A percentile compares a stretch with the other conserved stretches of the same genome.
Evolutionary conservation across 139 green algal genomes (phyloP).

Genomic region (Desmodesmus armatus): DNA sequence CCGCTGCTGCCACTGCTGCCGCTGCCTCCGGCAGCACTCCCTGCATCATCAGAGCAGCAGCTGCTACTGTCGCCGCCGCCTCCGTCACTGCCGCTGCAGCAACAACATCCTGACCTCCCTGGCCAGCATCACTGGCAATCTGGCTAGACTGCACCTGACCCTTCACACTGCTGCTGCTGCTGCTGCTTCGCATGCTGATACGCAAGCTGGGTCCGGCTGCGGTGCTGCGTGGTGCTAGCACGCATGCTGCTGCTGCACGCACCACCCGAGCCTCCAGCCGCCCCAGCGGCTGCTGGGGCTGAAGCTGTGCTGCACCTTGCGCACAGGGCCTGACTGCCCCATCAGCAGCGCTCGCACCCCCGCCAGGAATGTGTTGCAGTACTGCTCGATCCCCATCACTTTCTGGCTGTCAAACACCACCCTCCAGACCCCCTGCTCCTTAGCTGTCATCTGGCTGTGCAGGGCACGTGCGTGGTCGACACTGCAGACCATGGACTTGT

Average conservation of each 20-base stretch:
- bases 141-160: not conserved
- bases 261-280: no score
- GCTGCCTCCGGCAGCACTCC: not conserved
- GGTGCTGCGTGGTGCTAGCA: not conserved
- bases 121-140: not conserved
- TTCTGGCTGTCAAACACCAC: not conserved
- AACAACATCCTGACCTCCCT: not conserved
- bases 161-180: conserved; percentile 2
- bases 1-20: not conserved
- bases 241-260: not conserved
- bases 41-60: not conserved
- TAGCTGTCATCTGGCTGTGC: conserved; percentile 1
- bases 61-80: not conserved
- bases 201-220: not conserved
- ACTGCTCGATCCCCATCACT: conserved; percentile 1
- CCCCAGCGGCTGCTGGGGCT: no score
- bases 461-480: conserved; percentile 6
- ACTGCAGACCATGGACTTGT: conserved; percentile 31
- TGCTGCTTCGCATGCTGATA: not conserved
- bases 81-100: not conserved
- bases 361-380: conserved; percentile 10
- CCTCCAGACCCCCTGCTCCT: not conserved
- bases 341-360: conserved; percentile 30
- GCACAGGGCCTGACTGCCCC: not conserved
- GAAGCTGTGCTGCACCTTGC: conserved; percentile 25